These are phyloP conservation scores for Cytospora paraplurivora DNA, from an alignment of 2,329 filamentous ascomycete genomes.

Conservation along the genomic window DNA sequence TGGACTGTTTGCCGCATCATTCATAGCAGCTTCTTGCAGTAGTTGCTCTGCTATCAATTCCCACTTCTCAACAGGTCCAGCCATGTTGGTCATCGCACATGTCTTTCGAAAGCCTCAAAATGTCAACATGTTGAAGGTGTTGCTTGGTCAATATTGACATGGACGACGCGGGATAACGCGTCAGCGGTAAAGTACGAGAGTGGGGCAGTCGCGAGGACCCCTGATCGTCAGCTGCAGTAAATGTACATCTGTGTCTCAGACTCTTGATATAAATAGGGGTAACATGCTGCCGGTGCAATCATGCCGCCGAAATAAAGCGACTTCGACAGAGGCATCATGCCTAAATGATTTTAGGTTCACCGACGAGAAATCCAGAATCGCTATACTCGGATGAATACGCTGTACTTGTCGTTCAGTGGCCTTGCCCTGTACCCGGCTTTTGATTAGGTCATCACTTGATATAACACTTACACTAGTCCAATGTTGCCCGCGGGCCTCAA, in stretches of 20 bases:
- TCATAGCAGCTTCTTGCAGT: not conserved
- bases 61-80: not conserved
- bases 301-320: not conserved
- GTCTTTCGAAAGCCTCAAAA: not conserved
- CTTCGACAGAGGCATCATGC: no score
- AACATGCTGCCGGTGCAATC: not conserved
- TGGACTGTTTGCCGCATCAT: not conserved
- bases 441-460: no score
- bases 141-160: not conserved
- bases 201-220: not conserved
- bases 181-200: not conserved
- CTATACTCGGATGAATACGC: no score
- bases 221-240: not conserved
- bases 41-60: not conserved
- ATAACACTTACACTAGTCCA: no score
- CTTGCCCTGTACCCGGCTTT: no score
- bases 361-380: no score
- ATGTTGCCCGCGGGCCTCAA: no score
- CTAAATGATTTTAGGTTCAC: no score
- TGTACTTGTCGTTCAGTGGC: no score
- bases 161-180: not conserved
- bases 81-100: not conserved
- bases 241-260: no score
- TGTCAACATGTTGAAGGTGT: not conserved
- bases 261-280: no score